Percentiles rank a stretch among this genome's conserved stretches.
Evolutionary conservation across 495 filamentous ascomycete species (phyloP).

Genomic region (Neurospora sp.): DNA sequence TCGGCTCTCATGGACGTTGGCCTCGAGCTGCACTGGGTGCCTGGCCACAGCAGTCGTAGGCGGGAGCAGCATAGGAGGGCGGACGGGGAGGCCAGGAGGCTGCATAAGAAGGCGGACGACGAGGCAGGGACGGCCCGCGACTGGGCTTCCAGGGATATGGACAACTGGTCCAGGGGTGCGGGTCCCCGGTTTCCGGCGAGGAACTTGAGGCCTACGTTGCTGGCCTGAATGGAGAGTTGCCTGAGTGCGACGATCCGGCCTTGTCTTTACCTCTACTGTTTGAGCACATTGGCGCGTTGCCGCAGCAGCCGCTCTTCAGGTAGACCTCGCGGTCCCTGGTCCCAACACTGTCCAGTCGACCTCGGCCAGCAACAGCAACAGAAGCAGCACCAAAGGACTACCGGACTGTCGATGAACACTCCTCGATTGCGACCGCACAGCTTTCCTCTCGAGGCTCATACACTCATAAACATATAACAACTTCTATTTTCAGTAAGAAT

Average conservation of each 20-base stretch:
- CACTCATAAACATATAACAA: not conserved
- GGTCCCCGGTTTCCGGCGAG: not conserved
- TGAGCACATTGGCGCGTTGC: not conserved
- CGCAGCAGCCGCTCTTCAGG: not conserved
- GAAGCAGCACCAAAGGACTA: not conserved
- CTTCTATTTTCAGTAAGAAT: not conserved
- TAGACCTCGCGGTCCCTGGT: not conserved
- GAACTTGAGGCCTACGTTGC: not conserved
- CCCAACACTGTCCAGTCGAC: not conserved
- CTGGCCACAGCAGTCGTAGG: not conserved
- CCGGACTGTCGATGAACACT: not conserved
- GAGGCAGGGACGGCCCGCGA: not conserved
- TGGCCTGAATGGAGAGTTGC: not conserved
- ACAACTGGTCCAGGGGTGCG: not conserved
- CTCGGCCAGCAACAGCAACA: not conserved
- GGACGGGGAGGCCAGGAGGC: not conserved
- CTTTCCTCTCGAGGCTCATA: not conserved
- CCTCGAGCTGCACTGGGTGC: not conserved
- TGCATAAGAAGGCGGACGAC: not conserved
- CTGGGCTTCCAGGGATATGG: not conserved
- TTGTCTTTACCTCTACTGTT: not conserved
- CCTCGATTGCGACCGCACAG: not conserved
- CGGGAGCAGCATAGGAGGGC: too few relatives aligned
- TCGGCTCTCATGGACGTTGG: not conserved
- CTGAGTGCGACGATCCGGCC: not conserved